Evolutionary conservation across 179 eudicot genomes (phyloP).

Genomic region (Kewa caespitosa): DNA sequence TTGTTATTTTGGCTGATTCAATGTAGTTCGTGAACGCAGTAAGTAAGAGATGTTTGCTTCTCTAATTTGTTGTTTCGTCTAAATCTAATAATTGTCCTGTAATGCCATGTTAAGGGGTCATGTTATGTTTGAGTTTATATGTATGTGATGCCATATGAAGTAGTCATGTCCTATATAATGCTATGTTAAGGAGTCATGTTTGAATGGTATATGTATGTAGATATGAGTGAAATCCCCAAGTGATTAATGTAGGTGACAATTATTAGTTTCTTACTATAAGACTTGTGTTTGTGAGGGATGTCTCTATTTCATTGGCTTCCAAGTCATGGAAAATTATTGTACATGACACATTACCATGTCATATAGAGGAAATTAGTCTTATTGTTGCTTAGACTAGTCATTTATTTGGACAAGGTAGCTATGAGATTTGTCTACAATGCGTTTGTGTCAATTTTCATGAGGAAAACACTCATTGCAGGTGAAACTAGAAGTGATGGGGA

Average conservation of each 20-base stretch:
- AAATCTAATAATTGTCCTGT: too few species aligned
- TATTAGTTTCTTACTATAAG: too few species aligned
- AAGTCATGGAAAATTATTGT: too few species aligned
- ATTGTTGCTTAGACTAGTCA: too few species aligned
- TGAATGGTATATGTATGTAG: too few species aligned
- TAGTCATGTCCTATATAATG: not conserved
- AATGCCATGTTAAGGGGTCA: not conserved
- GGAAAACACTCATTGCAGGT: conserved; percentile 44
- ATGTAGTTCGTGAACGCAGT: not conserved
- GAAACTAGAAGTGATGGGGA: conserved; percentile 90
- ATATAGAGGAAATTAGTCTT: too few species aligned
- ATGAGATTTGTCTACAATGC: not conserved
- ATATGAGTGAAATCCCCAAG: too few species aligned
- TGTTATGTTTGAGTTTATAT: not conserved
- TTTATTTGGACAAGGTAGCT: too few species aligned
- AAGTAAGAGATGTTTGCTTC: not conserved
- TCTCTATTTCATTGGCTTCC: not conserved
- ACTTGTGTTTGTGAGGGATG: not conserved
- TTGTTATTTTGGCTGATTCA: not conserved
- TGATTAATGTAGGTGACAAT: too few species aligned
- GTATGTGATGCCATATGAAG: not conserved
- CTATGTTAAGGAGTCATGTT: too few species aligned
- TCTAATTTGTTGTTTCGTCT: too few species aligned
- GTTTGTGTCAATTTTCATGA: not conserved
- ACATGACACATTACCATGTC: too few species aligned